Evolutionary conservation across 805 yeast species (phyloP).

Genomic region (Ogataea zsoltii): DNA sequence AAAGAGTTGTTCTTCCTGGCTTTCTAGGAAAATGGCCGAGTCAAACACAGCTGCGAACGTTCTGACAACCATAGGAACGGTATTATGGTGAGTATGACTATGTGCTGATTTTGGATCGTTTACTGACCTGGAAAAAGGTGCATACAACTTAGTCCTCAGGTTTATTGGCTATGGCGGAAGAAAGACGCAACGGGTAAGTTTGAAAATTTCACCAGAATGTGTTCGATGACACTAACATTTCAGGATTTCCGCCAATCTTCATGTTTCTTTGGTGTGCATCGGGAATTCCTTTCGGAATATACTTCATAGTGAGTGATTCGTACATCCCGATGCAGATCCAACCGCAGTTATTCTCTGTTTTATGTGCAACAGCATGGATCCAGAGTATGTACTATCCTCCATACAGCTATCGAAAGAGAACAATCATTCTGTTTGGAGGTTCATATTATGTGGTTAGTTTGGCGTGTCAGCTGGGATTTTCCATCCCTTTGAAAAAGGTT

Average conservation of each 20-base stretch:
- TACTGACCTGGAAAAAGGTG: constrained; percentile 42
- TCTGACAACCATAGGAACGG: constrained; percentile 85
- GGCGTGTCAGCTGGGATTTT: constrained; percentile 70
- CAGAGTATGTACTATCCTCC: constrained; percentile 80
- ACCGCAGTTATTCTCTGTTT: constrained; percentile 77
- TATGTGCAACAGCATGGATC: constrained; percentile 65
- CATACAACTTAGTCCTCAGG: constrained; percentile 80
- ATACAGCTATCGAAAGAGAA: constrained; percentile 35
- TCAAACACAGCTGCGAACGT: constrained; percentile 59
- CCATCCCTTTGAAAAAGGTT: constrained; percentile 64
- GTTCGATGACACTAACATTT: not conserved
- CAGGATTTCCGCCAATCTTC: constrained; percentile 81
- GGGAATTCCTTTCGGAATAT: constrained; percentile 86
- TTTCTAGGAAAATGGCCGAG: constrained; percentile 16
- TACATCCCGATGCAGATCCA: constrained; percentile 81
- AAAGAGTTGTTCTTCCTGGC: not conserved
- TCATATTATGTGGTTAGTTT: constrained; percentile 45
- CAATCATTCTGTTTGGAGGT: constrained; percentile 37
- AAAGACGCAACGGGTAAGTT: constrained; percentile 69
- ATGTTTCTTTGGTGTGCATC: constrained; percentile 79
- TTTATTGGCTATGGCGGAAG: constrained; percentile 61
- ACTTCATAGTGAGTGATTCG: constrained; percentile 69
- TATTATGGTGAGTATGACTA: constrained; percentile 57
- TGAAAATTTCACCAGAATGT: not conserved
- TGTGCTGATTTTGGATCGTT: not conserved